Percentiles rank a stretch among this genome's conserved stretches.
phyloP scores from a whole-genome alignment of 139 green algal species.

The Parachlorella kessleri region DNA sequence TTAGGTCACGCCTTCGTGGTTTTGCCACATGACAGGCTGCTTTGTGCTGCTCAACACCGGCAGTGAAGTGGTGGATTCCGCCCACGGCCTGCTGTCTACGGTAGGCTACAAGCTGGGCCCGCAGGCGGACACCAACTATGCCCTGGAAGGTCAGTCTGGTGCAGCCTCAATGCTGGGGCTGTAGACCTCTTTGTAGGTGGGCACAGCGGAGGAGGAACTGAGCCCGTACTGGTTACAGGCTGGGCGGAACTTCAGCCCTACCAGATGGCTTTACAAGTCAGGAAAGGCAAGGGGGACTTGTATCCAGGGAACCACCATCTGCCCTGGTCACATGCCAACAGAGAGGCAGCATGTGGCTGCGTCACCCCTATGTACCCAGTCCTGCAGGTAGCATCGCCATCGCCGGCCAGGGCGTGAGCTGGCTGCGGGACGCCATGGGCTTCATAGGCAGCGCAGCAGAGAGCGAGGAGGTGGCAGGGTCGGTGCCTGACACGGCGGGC shows the following conservation, averaged over 20 bases:
- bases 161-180: too few species aligned
- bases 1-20: too few species aligned
- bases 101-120: conserved; percentile 85
- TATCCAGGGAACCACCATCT: too few species aligned
- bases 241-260: too few species aligned
- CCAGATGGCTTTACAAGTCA: too few species aligned
- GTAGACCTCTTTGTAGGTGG: too few species aligned
- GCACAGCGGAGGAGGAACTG: too few species aligned
- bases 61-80: conserved; percentile 61
- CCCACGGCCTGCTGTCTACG: conserved; percentile 92
- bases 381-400: conserved; percentile 76
- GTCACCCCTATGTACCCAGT: too few species aligned
- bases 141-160: conserved; percentile 93
- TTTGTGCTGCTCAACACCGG: conserved; percentile 98
- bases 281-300: too few species aligned
- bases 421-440: conserved; percentile 85
- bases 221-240: too few species aligned
- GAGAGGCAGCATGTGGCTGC: too few species aligned
- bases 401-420: conserved; percentile 81
- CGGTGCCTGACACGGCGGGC: conserved; percentile 68
- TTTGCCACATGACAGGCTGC: conserved; percentile 55
- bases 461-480: conserved; percentile 54
- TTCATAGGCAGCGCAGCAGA: conserved; percentile 68
- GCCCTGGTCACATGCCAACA: too few species aligned
- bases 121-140: conserved; percentile 66